Percentiles rank a stretch among this genome's conserved stretches.
Conservation (phyloP, 345 rosid species). For the Sonneratia alba region DNA sequence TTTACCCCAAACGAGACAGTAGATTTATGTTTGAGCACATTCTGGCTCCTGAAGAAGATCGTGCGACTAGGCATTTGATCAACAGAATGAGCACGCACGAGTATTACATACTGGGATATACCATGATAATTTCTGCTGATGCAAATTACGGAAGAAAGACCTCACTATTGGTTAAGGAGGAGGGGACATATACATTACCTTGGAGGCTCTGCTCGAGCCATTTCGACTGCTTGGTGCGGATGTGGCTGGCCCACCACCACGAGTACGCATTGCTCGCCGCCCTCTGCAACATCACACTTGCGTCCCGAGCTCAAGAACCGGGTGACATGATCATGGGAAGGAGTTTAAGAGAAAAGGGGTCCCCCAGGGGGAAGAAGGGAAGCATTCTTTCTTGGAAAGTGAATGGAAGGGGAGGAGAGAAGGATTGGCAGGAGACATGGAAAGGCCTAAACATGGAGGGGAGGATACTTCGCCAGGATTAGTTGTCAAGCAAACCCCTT, state of each 20-base stretch:
- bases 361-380: not conserved
- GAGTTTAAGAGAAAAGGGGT: not conserved
- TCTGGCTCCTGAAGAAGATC: too few species aligned
- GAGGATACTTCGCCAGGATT: slow-evolving; percentile 19
- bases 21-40: too few species aligned
- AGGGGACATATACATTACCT: slow-evolving; percentile 16
- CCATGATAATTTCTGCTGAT: not conserved
- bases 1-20: too few species aligned
- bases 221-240: slow-evolving; percentile 45
- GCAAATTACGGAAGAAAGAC: too few species aligned
- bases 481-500: slow-evolving; percentile 15
- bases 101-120: too few species aligned
- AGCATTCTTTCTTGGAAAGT: not conserved
- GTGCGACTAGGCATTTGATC: too few species aligned
- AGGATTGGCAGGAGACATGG: not conserved
- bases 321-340: slow-evolving; percentile 1
- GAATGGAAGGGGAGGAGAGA: too few species aligned
- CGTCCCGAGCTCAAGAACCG: slow-evolving; percentile 1
- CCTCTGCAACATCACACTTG: slow-evolving; percentile 31
- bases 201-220: slow-evolving; percentile 46
- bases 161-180: too few species aligned
- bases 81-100: too few species aligned
- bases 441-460: slow-evolving; percentile 14
- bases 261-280: slow-evolving; percentile 47
- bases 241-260: slow-evolving; percentile 57